Conservation (phyloP, 2,329 filamentous ascomycete species). For the Fusarium sp. region DNA sequence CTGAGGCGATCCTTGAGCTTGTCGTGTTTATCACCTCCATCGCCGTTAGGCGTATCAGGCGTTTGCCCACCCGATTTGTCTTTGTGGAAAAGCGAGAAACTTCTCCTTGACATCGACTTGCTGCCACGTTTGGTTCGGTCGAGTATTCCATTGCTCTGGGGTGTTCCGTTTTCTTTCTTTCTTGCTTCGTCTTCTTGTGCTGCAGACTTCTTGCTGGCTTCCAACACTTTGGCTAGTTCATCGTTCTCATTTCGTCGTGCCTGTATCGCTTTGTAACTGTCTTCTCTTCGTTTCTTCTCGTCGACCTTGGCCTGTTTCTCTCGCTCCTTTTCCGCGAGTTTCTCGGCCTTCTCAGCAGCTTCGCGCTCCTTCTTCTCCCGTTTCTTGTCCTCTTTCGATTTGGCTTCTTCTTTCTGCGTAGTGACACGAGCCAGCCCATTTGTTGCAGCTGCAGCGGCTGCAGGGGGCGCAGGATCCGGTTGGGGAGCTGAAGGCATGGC, state of each 20-base stretch:
- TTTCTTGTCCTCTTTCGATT: conserved; percentile 69
- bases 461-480: conserved; percentile 27
- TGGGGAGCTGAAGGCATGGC: conserved; percentile 35
- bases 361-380: conserved; percentile 75
- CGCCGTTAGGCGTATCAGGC: conserved; percentile 32
- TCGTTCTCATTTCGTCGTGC: conserved; percentile 65
- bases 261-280: conserved; percentile 63
- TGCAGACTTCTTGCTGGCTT: conserved; percentile 71
- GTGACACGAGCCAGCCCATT: conserved; percentile 38
- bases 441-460: conserved; percentile 14
- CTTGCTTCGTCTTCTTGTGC: conserved; percentile 59
- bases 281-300: conserved; percentile 55
- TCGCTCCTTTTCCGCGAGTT: conserved; percentile 55
- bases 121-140: conserved; percentile 75
- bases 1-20: conserved; percentile 72
- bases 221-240: conserved; percentile 70
- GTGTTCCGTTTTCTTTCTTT: conserved; percentile 53
- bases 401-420: conserved; percentile 43
- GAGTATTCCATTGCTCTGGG: conserved; percentile 58
- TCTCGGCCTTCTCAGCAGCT: conserved; percentile 65
- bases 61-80: conserved; percentile 52
- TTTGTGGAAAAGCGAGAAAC: conserved; percentile 72
- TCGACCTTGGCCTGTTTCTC: conserved; percentile 57
- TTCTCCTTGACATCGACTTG: conserved; percentile 82
- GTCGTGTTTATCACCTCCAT: conserved; percentile 54